Evolutionary conservation across 2,329 filamentous ascomycete species (phyloP), one percentile per base, ranked within the genome.

Genomic region (Chrysosporium keratinophilum): DNA sequence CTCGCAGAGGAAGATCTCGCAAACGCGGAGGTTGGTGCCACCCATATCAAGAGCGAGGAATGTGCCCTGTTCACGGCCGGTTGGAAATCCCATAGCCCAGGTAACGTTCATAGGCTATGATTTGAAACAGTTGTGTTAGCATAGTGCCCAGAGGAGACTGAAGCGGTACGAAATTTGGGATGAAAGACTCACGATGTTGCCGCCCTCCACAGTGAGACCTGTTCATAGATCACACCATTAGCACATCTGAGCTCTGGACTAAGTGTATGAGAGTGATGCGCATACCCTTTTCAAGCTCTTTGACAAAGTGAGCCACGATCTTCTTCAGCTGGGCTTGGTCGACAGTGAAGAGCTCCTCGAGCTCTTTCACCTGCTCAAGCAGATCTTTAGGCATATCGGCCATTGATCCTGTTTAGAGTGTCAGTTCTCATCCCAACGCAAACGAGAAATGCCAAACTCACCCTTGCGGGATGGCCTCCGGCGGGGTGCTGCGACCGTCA

Each of bases 1-100:
- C 54, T 95, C 85, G 20, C 88, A 88, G 65, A 97, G 74, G 56
- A 84, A 88, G 65, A 97, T 59, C 71, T 95, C 87, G 71, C 91
- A 96, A 60, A 97, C 90, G 68, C 91, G 86, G 58, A 96, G 75
- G 71, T 97, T 97, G 65, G 91, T 97, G 63, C 91, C 91, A 55
- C 91, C 91, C 86, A 97, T 94, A 67, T 97, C 91, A 41, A 97
- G 78, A 53, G 91, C 89, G 39, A 97, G 77, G 69, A 83, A 95
- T 12, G 85, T 93, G 57, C 91, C 91, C 7, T 83, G 87, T 71
- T 96, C 91, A 60, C 90, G 71, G 60, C 91, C 91, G 66, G 85
- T 85, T 19, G 91, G 91, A 69, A 88, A 88, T 45, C 81, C 81
- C 82, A 95, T 89, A 59, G 94, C 89, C 91, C 91, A 96, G 54